Evolutionary conservation across 768 basidiomycete species (phyloP), one percentile per base, ranked within the genome.

Genomic region (Amanita phalloides): DNA sequence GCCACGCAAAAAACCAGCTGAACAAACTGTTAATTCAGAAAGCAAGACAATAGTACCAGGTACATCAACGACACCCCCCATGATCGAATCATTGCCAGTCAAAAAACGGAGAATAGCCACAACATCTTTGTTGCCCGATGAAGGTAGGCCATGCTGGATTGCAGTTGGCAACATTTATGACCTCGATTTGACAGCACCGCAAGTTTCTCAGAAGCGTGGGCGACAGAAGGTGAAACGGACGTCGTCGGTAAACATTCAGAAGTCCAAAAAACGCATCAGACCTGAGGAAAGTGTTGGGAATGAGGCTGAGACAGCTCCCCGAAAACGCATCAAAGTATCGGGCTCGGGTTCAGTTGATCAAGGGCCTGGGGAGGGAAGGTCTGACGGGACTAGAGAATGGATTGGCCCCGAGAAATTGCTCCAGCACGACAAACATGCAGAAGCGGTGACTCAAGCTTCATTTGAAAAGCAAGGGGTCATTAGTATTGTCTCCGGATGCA

Each of bases 1-100:
- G 33, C 77, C 85, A 38, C 30, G 54, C 35, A 58, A 61, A 52
- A 48, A 59, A 44, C 61, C 54, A 46, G 56, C 49, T 26, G 41
- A 57, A 39, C 56, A 67, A 61, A 51, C 55, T 53, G 48, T 54
- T 7, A 61, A 53, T 54, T 53, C 42, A 54, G 51, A 58, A 49
- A 61, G 57, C 58, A 55, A 58, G 10, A 14, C 46, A 26, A 30
- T 20, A n/a, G 36, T 14, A 41, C 36, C 23, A 25, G 48, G 7
- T 39, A 30, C 13, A 6, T 17, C 30, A 33, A 35, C 13, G 7
- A 20, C 49, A n/a, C n/a, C 49, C 17, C n/a, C 17, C 3, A 21
- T 32, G 6, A 35, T 36, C 11, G 17, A 28, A 28, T 23, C 25
- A n/a, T 32, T 21, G 11, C 35, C 35, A 20, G 28, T 35, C n/a